Conservation (phyloP, 2,329 filamentous ascomycete species). For the Gyromitra esculenta region DNA sequence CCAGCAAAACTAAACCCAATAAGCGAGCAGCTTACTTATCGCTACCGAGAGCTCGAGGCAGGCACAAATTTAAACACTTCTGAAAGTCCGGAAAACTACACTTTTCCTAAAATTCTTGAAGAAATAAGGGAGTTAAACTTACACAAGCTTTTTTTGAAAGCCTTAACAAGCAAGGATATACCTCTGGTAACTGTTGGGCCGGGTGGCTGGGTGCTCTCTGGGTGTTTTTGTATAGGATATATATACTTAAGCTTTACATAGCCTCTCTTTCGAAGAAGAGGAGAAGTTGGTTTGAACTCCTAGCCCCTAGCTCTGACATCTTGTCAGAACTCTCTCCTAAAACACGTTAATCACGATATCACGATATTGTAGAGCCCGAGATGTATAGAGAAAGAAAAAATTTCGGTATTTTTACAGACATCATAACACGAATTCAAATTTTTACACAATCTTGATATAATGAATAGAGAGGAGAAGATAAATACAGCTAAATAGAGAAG, state of each 20-base stretch:
- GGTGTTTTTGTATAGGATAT: neutral
- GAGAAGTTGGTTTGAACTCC: no score
- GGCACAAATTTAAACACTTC: neutral
- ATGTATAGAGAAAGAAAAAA: no score
- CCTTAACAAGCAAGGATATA: neutral
- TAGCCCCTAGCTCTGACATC: no score
- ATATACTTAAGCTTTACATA: no score
- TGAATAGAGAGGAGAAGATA: neutral
- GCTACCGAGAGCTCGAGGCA: neutral
- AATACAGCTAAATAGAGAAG: slow-evolving; percentile 15
- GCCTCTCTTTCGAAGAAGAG: no score
- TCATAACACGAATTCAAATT: neutral
- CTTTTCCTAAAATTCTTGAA: neutral
- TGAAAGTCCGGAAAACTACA: neutral
- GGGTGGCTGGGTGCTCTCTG: neutral
- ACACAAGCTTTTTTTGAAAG: neutral
- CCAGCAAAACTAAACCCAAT: neutral
- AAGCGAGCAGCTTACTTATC: neutral
- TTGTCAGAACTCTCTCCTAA: no score
- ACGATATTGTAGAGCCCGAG: no score
- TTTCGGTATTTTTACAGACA: neutral
- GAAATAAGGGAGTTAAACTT: neutral
- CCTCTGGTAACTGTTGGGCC: neutral
- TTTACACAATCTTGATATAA: neutral
- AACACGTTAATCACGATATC: no score